Evolutionary conservation across 306 rosid genomes (phyloP).

Genomic region (Geum urbanum): DNA sequence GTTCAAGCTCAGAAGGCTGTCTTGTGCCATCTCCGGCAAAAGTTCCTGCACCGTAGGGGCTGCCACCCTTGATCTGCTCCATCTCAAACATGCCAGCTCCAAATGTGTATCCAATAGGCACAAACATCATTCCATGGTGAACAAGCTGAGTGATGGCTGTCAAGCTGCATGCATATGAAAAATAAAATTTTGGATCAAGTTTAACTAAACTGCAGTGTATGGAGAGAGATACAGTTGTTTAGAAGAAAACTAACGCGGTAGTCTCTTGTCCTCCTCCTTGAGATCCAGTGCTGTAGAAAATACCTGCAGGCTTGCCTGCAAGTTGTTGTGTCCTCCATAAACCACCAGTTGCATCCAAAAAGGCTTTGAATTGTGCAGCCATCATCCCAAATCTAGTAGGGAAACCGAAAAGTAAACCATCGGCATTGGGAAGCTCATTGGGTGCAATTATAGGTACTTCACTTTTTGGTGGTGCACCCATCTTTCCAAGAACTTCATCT

Average conservation of each 20-base stretch:
- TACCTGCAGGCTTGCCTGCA: slow-evolving; percentile 86
- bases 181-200: background rate
- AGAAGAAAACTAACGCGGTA: slow-evolving; percentile 55
- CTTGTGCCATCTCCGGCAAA: slow-evolving; percentile 79
- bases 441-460: slow-evolving; percentile 68
- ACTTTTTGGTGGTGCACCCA: slow-evolving; percentile 82
- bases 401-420: slow-evolving; percentile 78
- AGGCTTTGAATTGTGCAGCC: slow-evolving; percentile 82
- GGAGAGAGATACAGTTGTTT: background rate
- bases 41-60: slow-evolving; percentile 91
- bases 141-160: slow-evolving; percentile 91
- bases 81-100: slow-evolving; percentile 98
- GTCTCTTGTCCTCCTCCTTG: slow-evolving; percentile 98
- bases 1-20: slow-evolving; percentile 78
- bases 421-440: slow-evolving; percentile 65
- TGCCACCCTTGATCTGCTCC: slow-evolving; percentile 77
- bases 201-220: background rate
- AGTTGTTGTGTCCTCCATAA: slow-evolving; percentile 76
- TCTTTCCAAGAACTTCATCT: slow-evolving; percentile 63
- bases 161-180: slow-evolving; percentile 52
- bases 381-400: slow-evolving; percentile 89
- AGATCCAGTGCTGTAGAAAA: slow-evolving; percentile 78
- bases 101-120: slow-evolving; percentile 81
- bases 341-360: slow-evolving; percentile 77
- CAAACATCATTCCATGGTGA: slow-evolving; percentile 88